phyloP scores from a whole-genome alignment of 148 eudicot genomes.

The Camellia sinensis region DNA sequence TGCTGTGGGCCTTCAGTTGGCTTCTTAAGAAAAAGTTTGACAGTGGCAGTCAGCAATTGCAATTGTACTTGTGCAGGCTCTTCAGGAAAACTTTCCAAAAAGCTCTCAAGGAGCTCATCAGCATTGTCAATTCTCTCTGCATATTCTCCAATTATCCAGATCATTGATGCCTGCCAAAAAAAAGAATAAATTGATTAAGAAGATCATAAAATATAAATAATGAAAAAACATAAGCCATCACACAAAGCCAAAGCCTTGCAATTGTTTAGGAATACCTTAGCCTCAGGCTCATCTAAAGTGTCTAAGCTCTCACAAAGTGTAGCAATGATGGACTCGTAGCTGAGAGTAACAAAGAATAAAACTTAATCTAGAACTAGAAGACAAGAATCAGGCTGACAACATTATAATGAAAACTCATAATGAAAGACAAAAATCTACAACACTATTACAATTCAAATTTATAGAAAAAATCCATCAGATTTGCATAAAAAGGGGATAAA shows the following conservation, averaged over 20 bases:
- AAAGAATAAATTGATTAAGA: background rate
- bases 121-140: constrained; percentile 99
- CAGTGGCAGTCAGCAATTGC: constrained; percentile 92
- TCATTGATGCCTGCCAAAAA: constrained; percentile 80
- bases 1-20: constrained; percentile 99
- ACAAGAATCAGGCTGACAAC: background rate
- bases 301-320: constrained; percentile 98
- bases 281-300: constrained; percentile 98
- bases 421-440: background rate
- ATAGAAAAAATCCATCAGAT: background rate
- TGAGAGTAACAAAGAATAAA: constrained; percentile 27
- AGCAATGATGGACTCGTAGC: constrained; percentile 97
- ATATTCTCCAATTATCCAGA: constrained; percentile 99
- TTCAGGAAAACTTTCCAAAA: constrained; percentile 90
- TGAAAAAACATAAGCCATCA: background rate
- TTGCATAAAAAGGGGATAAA: constrained; percentile 4
- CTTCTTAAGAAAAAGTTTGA: constrained; percentile 94
- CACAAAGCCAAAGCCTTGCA: constrained; percentile 18
- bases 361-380: background rate
- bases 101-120: constrained; percentile 95
- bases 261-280: constrained; percentile 59
- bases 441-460: background rate
- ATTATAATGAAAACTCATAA: background rate
- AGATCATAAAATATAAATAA: background rate
- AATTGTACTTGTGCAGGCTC: constrained; percentile 98